phyloP scores from a whole-genome alignment of 306 rosid genomes.

The Canavalia ensiformis region DNA sequence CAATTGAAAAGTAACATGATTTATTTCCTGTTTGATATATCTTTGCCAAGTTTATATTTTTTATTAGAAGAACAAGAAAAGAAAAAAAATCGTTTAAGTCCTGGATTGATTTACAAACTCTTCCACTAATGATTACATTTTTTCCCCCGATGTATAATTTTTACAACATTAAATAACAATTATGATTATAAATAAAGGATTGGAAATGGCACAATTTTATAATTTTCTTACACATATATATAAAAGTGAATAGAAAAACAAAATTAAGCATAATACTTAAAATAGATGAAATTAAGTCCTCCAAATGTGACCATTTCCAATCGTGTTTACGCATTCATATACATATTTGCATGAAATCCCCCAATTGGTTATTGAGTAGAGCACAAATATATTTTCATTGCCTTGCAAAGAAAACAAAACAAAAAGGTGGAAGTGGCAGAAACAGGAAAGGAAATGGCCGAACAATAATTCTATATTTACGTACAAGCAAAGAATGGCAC shows the following conservation, averaged over 20 bases:
- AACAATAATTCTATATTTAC: conserved; percentile 43
- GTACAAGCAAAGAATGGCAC: conserved; percentile 55
- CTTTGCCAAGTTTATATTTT: no score
- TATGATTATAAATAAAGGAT: no score
- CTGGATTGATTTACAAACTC: no score
- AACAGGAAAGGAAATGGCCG: conserved; percentile 53
- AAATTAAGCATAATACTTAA: background rate
- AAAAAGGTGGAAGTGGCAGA: conserved; percentile 42
- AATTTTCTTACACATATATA: no score
- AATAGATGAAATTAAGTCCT: background rate
- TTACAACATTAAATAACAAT: no score
- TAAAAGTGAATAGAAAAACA: background rate
- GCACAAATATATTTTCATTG: conserved; percentile 24
- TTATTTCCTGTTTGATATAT: no score
- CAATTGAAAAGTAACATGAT: no score
- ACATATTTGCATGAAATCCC: background rate
- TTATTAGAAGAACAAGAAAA: no score
- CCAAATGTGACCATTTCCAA: conserved; percentile 13
- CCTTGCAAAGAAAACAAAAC: conserved; percentile 38
- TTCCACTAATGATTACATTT: no score
- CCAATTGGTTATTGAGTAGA: conserved; percentile 19
- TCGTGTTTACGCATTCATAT: conserved; percentile 40
- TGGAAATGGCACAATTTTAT: no score
- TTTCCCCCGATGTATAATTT: no score
- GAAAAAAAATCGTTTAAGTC: no score